Conservation (phyloP, 2,329 filamentous ascomycete species). For the Fragosphaeria purpurea region DNA sequence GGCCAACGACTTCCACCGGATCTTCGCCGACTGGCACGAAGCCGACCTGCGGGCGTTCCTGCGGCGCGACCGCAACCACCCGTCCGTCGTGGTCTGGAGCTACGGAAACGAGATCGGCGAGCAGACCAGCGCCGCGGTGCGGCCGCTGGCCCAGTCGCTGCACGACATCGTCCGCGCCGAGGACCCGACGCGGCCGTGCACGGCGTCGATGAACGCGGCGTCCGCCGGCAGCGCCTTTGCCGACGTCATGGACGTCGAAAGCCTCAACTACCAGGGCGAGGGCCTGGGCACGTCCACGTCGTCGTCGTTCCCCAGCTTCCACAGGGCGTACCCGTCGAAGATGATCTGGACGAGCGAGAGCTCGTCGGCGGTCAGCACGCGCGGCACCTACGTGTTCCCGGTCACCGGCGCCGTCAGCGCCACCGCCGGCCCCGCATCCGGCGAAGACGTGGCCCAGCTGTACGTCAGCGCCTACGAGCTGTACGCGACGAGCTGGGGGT, state of each 20-base stretch:
- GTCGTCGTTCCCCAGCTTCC: constrained; percentile 32
- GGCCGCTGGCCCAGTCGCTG: constrained; percentile 24
- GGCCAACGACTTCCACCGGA: constrained; percentile 37
- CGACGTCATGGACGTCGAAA: constrained; percentile 34
- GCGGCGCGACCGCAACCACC: constrained; percentile 45
- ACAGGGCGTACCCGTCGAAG: constrained; percentile 34
- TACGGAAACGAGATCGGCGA: constrained; percentile 45
- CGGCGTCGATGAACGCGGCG: constrained; percentile 37
- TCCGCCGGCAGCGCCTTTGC: constrained; percentile 28
- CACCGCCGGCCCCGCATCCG: constrained; percentile 26
- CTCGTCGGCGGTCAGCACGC: constrained; percentile 35
- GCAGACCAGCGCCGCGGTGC: constrained; percentile 27
- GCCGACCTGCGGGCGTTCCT: constrained; percentile 40
- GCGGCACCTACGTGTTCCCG: constrained; percentile 44
- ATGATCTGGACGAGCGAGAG: constrained; percentile 34
- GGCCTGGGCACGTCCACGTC: constrained; percentile 23
- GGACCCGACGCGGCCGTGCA: constrained; percentile 35
- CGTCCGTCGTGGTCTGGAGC: constrained; percentile 42
- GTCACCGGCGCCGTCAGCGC: constrained; percentile 25
- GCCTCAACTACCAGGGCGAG: constrained; percentile 47
- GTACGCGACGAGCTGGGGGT: constrained; percentile 35
- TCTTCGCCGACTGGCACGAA: constrained; percentile 45
- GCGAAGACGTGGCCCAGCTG: constrained; percentile 25
- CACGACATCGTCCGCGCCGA: constrained; percentile 34
- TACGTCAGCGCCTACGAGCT: constrained; percentile 43